phyloP scores from a whole-genome alignment of 768 basidiomycete species.

The Mycena belliarum region DNA sequence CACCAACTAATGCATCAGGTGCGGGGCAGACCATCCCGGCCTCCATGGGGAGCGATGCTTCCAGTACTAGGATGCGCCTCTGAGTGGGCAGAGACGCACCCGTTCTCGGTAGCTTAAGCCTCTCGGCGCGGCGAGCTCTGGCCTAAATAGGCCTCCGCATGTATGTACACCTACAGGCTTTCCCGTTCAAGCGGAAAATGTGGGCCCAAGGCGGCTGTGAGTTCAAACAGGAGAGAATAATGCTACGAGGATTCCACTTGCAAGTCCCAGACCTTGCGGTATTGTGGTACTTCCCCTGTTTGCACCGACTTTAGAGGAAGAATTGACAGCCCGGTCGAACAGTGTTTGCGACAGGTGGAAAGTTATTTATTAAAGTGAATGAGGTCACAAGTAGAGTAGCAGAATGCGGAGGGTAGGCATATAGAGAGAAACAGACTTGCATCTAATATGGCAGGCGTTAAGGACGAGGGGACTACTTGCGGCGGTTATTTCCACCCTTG shows the following conservation, averaged over 20 bases:
- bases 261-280: too few relatives aligned
- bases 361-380: too few relatives aligned
- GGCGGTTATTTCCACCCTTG: neutral
- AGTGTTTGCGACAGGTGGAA: too few relatives aligned
- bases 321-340: too few relatives aligned
- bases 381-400: too few relatives aligned
- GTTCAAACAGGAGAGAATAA: too few relatives aligned
- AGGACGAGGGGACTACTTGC: too few relatives aligned
- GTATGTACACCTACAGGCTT: neutral
- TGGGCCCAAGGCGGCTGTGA: neutral
- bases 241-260: too few relatives aligned
- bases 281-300: neutral
- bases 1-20: neutral
- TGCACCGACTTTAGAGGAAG: neutral
- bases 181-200: neutral
- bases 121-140: conserved; percentile 1
- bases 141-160: conserved; percentile 4
- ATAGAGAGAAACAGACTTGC: too few relatives aligned
- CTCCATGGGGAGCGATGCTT: neutral
- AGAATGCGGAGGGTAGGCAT: too few relatives aligned
- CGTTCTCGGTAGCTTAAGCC: neutral
- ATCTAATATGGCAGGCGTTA: too few relatives aligned
- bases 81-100: neutral
- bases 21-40: neutral
- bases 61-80: neutral